Conservation (phyloP, 148 eudicot species). For the Simmondsia chinensis region DNA sequence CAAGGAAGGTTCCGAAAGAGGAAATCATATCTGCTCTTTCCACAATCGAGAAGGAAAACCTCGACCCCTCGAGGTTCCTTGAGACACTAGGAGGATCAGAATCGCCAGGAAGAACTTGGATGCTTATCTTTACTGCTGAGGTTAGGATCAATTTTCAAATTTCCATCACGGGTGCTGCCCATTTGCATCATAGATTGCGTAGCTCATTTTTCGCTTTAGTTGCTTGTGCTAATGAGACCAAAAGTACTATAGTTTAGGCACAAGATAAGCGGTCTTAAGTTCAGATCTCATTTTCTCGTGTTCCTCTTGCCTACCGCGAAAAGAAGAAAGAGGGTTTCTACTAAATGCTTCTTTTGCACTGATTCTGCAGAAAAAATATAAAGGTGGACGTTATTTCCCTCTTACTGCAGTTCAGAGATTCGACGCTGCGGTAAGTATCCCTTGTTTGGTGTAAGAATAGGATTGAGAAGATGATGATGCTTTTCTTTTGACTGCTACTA, state of each 20-base stretch:
- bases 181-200: no score
- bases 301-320: no score
- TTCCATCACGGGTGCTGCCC: no score
- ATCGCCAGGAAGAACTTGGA: slow-evolving; percentile 96
- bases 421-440: slow-evolving; percentile 74
- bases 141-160: slow-evolving; percentile 15
- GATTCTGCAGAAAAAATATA: slow-evolving; percentile 38
- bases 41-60: slow-evolving; percentile 73
- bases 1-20: slow-evolving; percentile 46
- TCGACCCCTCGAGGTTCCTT: slow-evolving; percentile 64
- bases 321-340: no score
- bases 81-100: slow-evolving; percentile 76
- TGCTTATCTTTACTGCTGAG: slow-evolving; percentile 92
- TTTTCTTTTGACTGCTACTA: no score
- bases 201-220: no score
- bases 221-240: no score
- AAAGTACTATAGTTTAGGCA: no score
- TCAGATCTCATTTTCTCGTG: no score
- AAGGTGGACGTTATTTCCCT: slow-evolving; percentile 72
- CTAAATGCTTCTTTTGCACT: no score
- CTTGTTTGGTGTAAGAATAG: background rate
- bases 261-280: no score
- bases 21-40: slow-evolving; percentile 59
- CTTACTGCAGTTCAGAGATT: slow-evolving; percentile 94
- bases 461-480: no score